Evolutionary conservation across 164 flowering plant species (phyloP).

Genomic region (Sextonia rubra): DNA sequence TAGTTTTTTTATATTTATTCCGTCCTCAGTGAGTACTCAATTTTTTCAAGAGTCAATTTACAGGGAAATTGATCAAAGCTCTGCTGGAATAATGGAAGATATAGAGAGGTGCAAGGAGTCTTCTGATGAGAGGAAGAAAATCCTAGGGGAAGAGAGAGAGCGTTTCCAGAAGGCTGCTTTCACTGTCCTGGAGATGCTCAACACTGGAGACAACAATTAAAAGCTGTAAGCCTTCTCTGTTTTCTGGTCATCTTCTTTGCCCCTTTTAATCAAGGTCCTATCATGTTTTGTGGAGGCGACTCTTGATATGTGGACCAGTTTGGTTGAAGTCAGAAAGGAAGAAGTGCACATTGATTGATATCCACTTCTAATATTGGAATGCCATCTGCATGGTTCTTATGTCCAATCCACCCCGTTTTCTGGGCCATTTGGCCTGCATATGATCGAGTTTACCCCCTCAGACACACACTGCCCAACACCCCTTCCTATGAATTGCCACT

Average conservation of each 20-base stretch:
- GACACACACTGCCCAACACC: too few relatives aligned
- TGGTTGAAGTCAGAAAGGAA: not conserved
- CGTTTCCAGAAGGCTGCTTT: slow-evolving; percentile 73
- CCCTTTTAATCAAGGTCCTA: not conserved
- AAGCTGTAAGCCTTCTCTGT: slow-evolving; percentile 2
- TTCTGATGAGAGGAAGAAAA: slow-evolving; percentile 53
- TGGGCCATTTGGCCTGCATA: too few relatives aligned
- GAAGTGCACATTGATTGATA: too few relatives aligned
- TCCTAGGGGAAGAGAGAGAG: slow-evolving; percentile 72
- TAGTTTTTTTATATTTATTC: not conserved
- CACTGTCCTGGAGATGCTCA: slow-evolving; percentile 65
- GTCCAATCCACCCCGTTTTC: too few relatives aligned
- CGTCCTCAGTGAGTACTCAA: not conserved
- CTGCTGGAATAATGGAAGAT: slow-evolving; percentile 62
- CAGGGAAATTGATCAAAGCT: slow-evolving; percentile 33
- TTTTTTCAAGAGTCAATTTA: not conserved
- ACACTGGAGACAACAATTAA: slow-evolving; percentile 6
- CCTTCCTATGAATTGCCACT: too few relatives aligned
- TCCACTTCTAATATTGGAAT: too few relatives aligned
- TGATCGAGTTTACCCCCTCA: too few relatives aligned
- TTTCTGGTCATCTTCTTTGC: not conserved
- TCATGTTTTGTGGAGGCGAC: not conserved
- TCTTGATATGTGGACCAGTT: too few relatives aligned
- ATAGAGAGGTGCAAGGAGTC: slow-evolving; percentile 66
- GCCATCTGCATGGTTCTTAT: too few relatives aligned